These are phyloP conservation scores for Conticribra guillardii DNA, from an alignment of 108 stramenopile species.

Conservation along the genomic window DNA sequence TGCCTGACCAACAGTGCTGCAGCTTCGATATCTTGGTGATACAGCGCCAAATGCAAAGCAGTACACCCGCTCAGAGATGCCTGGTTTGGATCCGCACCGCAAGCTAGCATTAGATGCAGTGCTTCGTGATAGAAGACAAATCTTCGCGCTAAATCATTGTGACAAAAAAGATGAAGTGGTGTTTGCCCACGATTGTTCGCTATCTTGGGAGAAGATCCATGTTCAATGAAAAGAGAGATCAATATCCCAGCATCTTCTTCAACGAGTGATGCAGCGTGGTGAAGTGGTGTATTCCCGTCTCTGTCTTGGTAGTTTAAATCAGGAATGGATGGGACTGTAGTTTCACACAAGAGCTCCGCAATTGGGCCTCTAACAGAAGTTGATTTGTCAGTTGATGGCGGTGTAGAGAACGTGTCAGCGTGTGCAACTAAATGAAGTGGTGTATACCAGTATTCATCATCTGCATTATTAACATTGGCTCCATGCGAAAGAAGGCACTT, in stretches of 20 bases:
- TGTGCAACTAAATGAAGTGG: slow-evolving; percentile 78
- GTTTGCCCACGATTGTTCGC: slow-evolving; percentile 79
- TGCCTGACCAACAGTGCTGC: slow-evolving; percentile 69
- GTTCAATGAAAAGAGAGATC: slow-evolving; percentile 67
- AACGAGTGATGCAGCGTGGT: slow-evolving; percentile 78
- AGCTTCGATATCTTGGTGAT: slow-evolving; percentile 74
- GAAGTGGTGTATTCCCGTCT: slow-evolving; percentile 87
- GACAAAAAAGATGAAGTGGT: slow-evolving; percentile 81
- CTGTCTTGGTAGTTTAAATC: slow-evolving; percentile 86
- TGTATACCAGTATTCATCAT: slow-evolving; percentile 79
- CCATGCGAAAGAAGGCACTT: slow-evolving; percentile 54
- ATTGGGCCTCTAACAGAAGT: slow-evolving; percentile 52
- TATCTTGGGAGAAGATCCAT: slow-evolving; percentile 74
- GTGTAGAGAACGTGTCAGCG: background rate
- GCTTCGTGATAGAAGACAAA: slow-evolving; percentile 70
- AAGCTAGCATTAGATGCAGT: slow-evolving; percentile 65
- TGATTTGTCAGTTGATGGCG: slow-evolving; percentile 6
- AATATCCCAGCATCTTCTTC: slow-evolving; percentile 71
- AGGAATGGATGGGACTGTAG: slow-evolving; percentile 38
- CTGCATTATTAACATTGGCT: slow-evolving; percentile 78
- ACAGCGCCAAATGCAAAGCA: slow-evolving; percentile 80
- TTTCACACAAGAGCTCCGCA: slow-evolving; percentile 53
- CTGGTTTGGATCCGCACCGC: slow-evolving; percentile 78
- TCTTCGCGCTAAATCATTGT: slow-evolving; percentile 68
- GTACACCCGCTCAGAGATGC: slow-evolving; percentile 83